phyloP scores from a whole-genome alignment of 805 yeast species.

The Zygoascus tannicola region DNA sequence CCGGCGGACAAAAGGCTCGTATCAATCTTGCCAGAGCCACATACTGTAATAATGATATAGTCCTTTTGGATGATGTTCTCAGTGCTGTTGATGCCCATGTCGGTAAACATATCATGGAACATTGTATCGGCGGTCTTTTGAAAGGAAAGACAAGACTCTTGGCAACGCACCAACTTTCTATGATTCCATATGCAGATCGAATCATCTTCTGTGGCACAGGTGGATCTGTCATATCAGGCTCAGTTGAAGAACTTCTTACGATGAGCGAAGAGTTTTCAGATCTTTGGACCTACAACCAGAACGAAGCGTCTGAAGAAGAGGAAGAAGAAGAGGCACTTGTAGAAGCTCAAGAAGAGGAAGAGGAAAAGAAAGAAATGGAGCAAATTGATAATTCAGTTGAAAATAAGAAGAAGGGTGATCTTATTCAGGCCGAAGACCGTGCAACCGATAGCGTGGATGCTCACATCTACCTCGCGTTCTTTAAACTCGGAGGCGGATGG shows the following conservation, averaged over 20 bases:
- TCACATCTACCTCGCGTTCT: constrained; percentile 42
- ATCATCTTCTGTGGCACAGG: constrained; percentile 57
- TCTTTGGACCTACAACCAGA: constrained; percentile 23
- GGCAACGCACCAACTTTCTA: constrained; percentile 77
- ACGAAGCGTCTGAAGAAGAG: constrained; percentile 9
- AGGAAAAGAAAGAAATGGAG: constrained; percentile 16
- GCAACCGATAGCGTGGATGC: constrained; percentile 23
- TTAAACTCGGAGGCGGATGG: constrained; percentile 45
- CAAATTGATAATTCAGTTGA: constrained; percentile 7
- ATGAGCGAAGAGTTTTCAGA: constrained; percentile 40
- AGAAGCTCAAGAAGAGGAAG: constrained; percentile 16
- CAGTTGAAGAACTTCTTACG: constrained; percentile 42
- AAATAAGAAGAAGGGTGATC: constrained; percentile 14
- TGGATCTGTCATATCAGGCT: constrained; percentile 52
- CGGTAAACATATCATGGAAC: constrained; percentile 63
- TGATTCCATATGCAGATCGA: constrained; percentile 60
- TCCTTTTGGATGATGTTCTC: constrained; percentile 70
- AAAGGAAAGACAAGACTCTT: constrained; percentile 54
- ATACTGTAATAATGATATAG: constrained; percentile 54
- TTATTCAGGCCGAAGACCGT: constrained; percentile 27
- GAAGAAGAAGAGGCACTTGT: constrained; percentile 10
- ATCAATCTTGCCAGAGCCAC: constrained; percentile 76
- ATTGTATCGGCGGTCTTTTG: constrained; percentile 55
- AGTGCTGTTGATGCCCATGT: constrained; percentile 87
- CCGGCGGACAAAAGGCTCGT: constrained; percentile 90